Base-by-base conservation (phyloP, 176 grass and related monocot species). In the Oryza nivara region DNA sequence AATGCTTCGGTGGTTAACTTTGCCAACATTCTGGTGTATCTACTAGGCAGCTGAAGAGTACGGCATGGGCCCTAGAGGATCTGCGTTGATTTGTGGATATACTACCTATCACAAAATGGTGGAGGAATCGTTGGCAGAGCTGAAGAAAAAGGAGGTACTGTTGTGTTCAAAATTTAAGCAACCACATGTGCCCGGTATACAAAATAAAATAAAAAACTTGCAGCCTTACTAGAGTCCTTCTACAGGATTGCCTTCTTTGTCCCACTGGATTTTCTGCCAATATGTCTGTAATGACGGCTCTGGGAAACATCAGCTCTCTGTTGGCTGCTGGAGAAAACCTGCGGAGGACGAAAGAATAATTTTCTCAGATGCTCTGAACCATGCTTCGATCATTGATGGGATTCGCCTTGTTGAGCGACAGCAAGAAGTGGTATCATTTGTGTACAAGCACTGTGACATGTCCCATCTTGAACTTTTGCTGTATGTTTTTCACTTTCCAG, bases 361-460 rank as follows among this genome's bases (percentile, higher is more conserved):
- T 25, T 98, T 98, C 71, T 98, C 93, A 81, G 96, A 98, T 86
- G 85, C 88, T 13, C 80, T 98, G 54, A 96, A 98, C 70, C 93
- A 96, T 92, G 96, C 93, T 75, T 98, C 96, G 3, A 96, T 98
- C 47, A 98, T 98, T 9, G 96, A 98, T 81, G 96, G 93, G 32
- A 90, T 96, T 71, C 89, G 84, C 45, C 80, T 98, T 60, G 84
- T 88, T 68, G 89, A 95, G 88, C 75, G 83, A 30, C 89, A 89
- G 45, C 88, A 80, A 45, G 88, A 93, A 84, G 93, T 88, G 5
- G 20, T 92, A 86, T 70, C 84, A 0, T 98, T 95, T 86, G 89
- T 99, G 40, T 99, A 96, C 70, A 83, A 81, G 75, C 96, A 99
- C 83, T 79, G 91, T 83, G 93, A 98, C 67, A 96, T 91, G 86